Evolutionary conservation across 1,284 basidiomycete genomes (phyloP), one percentile per base, ranked within the genome.

Genomic region (Ceratobasidium sp.): DNA sequence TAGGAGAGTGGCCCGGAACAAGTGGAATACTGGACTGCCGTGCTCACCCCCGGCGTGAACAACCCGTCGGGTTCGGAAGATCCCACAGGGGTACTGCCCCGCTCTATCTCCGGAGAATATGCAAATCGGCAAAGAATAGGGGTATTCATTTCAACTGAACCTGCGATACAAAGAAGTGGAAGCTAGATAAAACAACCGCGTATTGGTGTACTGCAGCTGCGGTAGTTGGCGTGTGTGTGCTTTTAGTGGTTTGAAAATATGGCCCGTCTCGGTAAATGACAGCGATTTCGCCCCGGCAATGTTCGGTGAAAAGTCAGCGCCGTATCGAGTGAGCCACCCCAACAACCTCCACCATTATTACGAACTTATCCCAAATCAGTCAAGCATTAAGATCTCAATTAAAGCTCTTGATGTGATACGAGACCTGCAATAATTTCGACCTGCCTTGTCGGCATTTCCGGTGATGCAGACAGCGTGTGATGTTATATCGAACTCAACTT

Each of bases 361-460:
- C 11, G n/a, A n/a, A 44, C 43, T 26, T 26, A 59, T 18, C 30
- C 46, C 21, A 14, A 38, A 63, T 63, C 61, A 63, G 47, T 63
- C 41, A 28, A 46, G 38, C 18, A 8, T 47, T 26, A 21, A 14
- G 38, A 49, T 49, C 47, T 30, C 23, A 49, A n/a, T 49, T n/a
- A 26, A 43, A 49, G 30, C 44, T 63, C 61, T 47, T 47, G 61
- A 49, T 35, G 28, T 50, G 61, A 50, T 63, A 63, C 46, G 46
- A 49, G 61, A 26, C 61, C 43, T 50, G 11, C 35, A 38, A 11
- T 11, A 63, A 63, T 63, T 35, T 9, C 14, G 1, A 43, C 9
- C 2, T 50, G 41, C 6, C 38, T 59, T 32, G 21, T 23, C 35
- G 21, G 50, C 28, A 54, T 28, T 4, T 11, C 35, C 35, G 11